phyloP scores from a whole-genome alignment of 352 stramenopile genomes.

The Phytophthora capsici region DNA sequence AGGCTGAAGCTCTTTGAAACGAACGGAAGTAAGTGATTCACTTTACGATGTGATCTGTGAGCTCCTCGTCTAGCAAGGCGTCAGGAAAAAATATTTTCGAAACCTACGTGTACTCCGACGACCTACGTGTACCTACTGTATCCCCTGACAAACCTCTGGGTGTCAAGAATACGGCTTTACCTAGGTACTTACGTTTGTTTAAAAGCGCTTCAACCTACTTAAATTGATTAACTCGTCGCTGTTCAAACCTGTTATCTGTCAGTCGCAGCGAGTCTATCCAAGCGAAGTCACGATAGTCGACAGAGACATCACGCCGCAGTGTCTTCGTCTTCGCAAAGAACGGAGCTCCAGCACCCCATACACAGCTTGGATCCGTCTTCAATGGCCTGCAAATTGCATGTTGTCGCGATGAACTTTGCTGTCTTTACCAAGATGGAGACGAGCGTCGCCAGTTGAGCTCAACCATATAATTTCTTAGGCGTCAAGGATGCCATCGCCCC shows the following conservation, averaged over 20 bases:
- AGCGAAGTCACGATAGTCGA: slow-evolving; percentile 22
- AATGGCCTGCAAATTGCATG: neutral
- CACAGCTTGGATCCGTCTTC: slow-evolving; percentile 1
- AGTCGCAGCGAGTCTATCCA: slow-evolving; percentile 33
- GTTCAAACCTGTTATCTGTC: slow-evolving; percentile 31
- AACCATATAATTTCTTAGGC: slow-evolving; percentile 34
- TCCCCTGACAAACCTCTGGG: too few species aligned
- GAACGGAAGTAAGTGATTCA: too few species aligned
- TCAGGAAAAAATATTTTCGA: too few species aligned
- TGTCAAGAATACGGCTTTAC: too few species aligned
- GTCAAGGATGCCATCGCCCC: slow-evolving; percentile 15
- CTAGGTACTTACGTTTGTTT: too few species aligned
- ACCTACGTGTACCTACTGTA: too few species aligned
- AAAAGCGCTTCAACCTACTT: too few species aligned
- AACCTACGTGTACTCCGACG: too few species aligned
- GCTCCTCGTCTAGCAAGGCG: too few species aligned
- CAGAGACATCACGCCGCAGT: slow-evolving; percentile 20
- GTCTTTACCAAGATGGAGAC: slow-evolving; percentile 7
- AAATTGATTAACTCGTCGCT: neutral
- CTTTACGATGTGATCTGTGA: too few species aligned
- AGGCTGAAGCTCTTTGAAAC: too few species aligned
- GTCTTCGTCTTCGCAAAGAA: slow-evolving; percentile 18
- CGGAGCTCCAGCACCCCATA: slow-evolving; percentile 16
- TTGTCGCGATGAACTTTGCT: slow-evolving; percentile 8
- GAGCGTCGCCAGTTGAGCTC: neutral